These are phyloP conservation scores for Ophiostoma sp. DNA, from an alignment of 2,329 filamentous ascomycete species.

Conservation along the genomic window DNA sequence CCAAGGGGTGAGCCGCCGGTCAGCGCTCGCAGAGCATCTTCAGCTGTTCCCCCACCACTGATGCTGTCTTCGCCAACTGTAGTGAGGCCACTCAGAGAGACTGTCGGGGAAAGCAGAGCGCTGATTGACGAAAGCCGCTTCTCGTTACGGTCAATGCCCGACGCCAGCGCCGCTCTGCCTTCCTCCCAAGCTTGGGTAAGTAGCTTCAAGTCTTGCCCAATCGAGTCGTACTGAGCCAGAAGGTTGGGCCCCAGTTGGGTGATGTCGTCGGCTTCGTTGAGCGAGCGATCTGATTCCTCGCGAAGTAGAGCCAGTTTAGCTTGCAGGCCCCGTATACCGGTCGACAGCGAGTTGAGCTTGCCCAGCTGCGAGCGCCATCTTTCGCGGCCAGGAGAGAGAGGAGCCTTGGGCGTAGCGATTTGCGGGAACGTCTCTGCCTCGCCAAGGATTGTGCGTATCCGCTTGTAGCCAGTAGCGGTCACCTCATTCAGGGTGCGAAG, in stretches of 20 bases:
- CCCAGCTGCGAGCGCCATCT: constrained; percentile 83
- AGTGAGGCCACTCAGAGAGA: constrained; percentile 67
- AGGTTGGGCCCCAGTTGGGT: constrained; percentile 76
- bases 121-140: constrained; percentile 66
- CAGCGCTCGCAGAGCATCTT: constrained; percentile 71
- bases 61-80: constrained; percentile 53
- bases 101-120: constrained; percentile 57
- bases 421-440: constrained; percentile 71
- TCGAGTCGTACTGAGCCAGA: constrained; percentile 90
- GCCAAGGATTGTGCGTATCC: constrained; percentile 66
- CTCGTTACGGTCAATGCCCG: constrained; percentile 79
- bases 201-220: constrained; percentile 80
- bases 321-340: constrained; percentile 86
- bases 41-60: constrained; percentile 37
- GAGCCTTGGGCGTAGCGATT: constrained; percentile 58
- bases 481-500: constrained; percentile 65
- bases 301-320: constrained; percentile 90
- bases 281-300: constrained; percentile 79
- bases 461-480: constrained; percentile 63
- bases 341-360: constrained; percentile 83
- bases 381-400: constrained; percentile 72
- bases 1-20: constrained; percentile 60
- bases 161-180: constrained; percentile 78
- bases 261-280: constrained; percentile 72
- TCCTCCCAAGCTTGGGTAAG: constrained; percentile 84